Percentiles rank a stretch among this genome's conserved stretches.
phyloP scores from a whole-genome alignment of 805 yeast genomes.

The Myxozyma sirexii region DNA sequence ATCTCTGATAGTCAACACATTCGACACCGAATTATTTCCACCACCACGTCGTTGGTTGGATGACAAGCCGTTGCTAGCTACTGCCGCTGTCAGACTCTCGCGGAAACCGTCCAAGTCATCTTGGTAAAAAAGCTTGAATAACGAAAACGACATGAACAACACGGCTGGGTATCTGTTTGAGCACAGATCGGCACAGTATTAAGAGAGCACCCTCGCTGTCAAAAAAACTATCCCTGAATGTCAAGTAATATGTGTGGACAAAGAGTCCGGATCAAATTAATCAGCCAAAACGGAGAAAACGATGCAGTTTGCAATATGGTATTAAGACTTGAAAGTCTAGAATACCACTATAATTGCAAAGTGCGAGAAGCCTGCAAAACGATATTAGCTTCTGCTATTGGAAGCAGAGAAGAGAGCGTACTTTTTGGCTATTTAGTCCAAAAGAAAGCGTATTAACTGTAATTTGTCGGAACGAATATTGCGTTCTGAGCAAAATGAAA shows the following conservation, averaged over 20 bases:
- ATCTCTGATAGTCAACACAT: conserved; percentile 17
- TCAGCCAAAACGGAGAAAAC: conserved; percentile 6
- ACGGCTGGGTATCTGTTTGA: neutral
- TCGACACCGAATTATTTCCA: neutral
- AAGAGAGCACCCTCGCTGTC: too few relatives aligned
- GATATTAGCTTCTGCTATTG: too few relatives aligned
- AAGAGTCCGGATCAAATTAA: neutral
- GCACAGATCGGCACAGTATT: neutral
- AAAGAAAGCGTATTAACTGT: neutral
- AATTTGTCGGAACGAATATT: neutral
- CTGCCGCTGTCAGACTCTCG: conserved; percentile 9
- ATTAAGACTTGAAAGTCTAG: conserved; percentile 3
- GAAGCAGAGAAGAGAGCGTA: too few relatives aligned
- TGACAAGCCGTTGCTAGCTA: neutral
- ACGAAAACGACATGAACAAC: conserved; percentile 15
- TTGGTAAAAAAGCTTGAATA: conserved; percentile 28
- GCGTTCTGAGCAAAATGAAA: too few relatives aligned
- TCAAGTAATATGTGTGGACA: neutral
- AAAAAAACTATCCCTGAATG: neutral
- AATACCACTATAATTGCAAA: conserved; percentile 8
- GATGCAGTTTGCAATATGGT: conserved; percentile 4
- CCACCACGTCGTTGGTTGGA: neutral
- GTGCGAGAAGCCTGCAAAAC: neutral
- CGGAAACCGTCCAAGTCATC: conserved; percentile 27
- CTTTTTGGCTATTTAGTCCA: neutral